These are phyloP conservation scores for Effrenium voratum DNA, from an alignment of 73 alveolate genomes.

Conservation along the genomic window DNA sequence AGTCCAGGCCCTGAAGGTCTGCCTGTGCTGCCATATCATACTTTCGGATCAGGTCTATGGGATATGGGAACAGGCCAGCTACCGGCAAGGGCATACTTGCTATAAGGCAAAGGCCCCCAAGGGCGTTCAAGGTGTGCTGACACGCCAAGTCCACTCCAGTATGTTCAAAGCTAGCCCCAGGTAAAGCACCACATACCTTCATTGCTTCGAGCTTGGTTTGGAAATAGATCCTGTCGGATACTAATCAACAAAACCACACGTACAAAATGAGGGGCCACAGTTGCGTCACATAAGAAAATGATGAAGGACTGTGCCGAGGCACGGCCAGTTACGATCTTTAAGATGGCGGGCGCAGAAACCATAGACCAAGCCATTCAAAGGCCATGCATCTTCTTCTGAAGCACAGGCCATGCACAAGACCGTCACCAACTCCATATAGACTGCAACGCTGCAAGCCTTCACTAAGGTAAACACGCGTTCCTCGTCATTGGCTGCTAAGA, in stretches of 20 bases:
- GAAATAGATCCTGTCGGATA: not conserved
- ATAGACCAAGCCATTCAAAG: not conserved
- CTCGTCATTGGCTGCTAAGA: not conserved
- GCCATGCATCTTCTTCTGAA: slow-evolving; percentile 21
- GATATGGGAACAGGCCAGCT: not conserved
- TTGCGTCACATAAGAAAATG: too few species aligned
- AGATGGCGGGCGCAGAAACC: not conserved
- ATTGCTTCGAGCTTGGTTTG: too few species aligned
- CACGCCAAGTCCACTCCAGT: not conserved
- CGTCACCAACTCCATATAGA: not conserved
- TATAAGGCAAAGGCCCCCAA: not conserved
- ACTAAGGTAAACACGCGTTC: not conserved
- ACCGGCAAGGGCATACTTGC: slow-evolving; percentile 2
- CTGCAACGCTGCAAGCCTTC: not conserved
- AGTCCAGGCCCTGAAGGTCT: slow-evolving; percentile 6
- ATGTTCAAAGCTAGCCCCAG: not conserved
- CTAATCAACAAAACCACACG: not conserved
- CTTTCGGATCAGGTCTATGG: not conserved
- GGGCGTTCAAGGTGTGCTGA: not conserved
- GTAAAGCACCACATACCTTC: not conserved
- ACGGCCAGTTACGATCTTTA: not conserved
- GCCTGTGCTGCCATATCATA: not conserved
- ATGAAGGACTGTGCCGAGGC: too few species aligned
- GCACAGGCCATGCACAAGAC: slow-evolving; percentile 7
- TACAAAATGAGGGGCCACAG: not conserved